Base-by-base conservation (phyloP, 192 early-diverging fungal species). In the Dissophora ornata region DNA sequence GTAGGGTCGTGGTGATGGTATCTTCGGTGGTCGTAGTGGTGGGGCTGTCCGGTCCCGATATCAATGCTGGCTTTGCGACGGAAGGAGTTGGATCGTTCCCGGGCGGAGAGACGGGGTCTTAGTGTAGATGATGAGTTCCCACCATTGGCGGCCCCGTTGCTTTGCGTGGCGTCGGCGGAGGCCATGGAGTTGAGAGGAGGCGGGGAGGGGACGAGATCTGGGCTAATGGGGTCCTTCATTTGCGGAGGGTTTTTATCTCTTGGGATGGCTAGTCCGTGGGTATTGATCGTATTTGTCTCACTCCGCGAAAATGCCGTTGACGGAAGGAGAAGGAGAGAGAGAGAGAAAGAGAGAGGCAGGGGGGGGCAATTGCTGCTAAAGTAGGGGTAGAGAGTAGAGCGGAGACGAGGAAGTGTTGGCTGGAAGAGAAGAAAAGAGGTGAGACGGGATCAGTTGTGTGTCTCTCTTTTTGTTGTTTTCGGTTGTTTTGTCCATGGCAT, bases 11-110 rank as follows among this genome's bases (percentile, higher is more conserved):
- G 57, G 26, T 67, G 64, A 21, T 67, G 51, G 25, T 67, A 59
- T n/a, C 65, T 30, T 4, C 73, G 33, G 44, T 77, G 73, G 46
- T 77, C 49, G 24, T 77, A 77, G 36, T 67, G 73, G 24, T 77
- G 40, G 9, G 73, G 73, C 22, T 67, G 64, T n/a, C 73, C 65
- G 4, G 73, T 62, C 33, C 29, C 28, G 3, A 11, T 34, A 28
- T 67, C 73, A 48, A 77, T 67, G 21, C 65, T 77, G 11, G 73
- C 57, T 38, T 49, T 67, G 28, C 65, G 64, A 8, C 65, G 56
- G 44, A 61, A 55, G 10, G 71, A 75, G 57, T 75, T 75, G 30
- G 64, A 62, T 30, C 59, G 57, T 21, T 67, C 42, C n/a, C 52
- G 18, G 13, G 21, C 42, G 7, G 59, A 22, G 11, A 15, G 34